Base-by-base conservation (phyloP, 2,329 filamentous ascomycete species). In the Mariannaea sp. region DNA sequence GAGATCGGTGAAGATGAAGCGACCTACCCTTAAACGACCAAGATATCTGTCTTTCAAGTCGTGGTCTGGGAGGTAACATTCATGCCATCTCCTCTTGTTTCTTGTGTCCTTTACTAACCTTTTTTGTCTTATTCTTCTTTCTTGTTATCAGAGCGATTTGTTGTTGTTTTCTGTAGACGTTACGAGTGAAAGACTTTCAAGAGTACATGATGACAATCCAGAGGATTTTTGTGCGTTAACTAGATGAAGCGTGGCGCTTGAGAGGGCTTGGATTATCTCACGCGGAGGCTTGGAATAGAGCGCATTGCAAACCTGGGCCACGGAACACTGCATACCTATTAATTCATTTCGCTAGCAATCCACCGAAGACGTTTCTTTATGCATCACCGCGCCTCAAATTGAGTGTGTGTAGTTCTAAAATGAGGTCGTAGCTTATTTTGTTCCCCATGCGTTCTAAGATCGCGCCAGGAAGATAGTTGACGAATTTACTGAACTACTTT, bases 1-100 rank as follows among this genome's bases (percentile, higher is more conserved):
- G 46, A 62, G 60, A 29, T 74, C 72, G 5, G 67, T 70, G 64
- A 70, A 63, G 43, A 63, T 64, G 16, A 73, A 71, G 59, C 58
- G 67, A 14, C 61, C 65, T 12, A 62, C 58, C 7, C 62, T 74
- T 3, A 65, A 62, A 30, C 68, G 71, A 17, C 72, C 71, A 4
- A 66, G 56, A 13, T 64, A 68, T 48, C 50, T 72, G 17, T 60
- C 67, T 1, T 65, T 72, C 29, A 65, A 70, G 48, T 66, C 71
- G 32, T 68, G 66, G 58, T 70, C 68, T 44, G 60, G 64, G 17
- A 66, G 63, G 49, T 69, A 66, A 60, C 53, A 33, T 4, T 39
- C 16, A 20, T 39, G 36, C 19, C 22, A 12, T 39, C 33, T 32
- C 24, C 26, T 17, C 39, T 41, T 22, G 19, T 35, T 29, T 35